phyloP scores from a whole-genome alignment of 306 rosid genomes.

The Trifolium fragiferum region DNA sequence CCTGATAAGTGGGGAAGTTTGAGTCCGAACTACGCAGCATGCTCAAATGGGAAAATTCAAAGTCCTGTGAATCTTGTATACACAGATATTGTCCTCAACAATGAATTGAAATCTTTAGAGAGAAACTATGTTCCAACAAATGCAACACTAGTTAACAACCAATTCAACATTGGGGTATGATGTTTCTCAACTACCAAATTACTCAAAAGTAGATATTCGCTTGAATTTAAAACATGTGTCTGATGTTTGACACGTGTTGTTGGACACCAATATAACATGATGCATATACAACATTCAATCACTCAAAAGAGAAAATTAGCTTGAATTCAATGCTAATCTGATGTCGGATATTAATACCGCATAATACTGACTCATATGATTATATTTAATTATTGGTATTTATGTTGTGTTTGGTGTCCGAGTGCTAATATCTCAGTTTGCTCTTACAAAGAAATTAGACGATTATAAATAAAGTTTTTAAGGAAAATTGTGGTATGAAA shows the following conservation, averaged over 20 bases:
- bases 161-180: conserved; percentile 75
- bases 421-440: too few relatives aligned
- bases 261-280: too few relatives aligned
- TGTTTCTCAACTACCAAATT: background rate
- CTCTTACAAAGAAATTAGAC: background rate
- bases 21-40: conserved; percentile 53
- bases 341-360: too few relatives aligned
- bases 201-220: background rate
- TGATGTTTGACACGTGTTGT: background rate
- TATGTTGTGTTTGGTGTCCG: too few relatives aligned
- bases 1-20: conserved; percentile 76
- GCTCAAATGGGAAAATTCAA: conserved; percentile 70
- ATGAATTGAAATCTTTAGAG: conserved; percentile 44
- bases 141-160: conserved; percentile 69
- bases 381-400: too few relatives aligned
- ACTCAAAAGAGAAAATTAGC: too few relatives aligned
- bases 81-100: conserved; percentile 23
- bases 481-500: conserved; percentile 5
- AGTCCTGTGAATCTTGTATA: conserved; percentile 66
- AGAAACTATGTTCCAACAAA: conserved; percentile 56
- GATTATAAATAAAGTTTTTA: background rate
- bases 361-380: too few relatives aligned
- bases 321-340: too few relatives aligned
- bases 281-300: too few relatives aligned
- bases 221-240: background rate